Evolutionary conservation across 148 eudicot species (phyloP), one percentile per base, ranked within the genome.

Genomic region (Polygonum maritimum): DNA sequence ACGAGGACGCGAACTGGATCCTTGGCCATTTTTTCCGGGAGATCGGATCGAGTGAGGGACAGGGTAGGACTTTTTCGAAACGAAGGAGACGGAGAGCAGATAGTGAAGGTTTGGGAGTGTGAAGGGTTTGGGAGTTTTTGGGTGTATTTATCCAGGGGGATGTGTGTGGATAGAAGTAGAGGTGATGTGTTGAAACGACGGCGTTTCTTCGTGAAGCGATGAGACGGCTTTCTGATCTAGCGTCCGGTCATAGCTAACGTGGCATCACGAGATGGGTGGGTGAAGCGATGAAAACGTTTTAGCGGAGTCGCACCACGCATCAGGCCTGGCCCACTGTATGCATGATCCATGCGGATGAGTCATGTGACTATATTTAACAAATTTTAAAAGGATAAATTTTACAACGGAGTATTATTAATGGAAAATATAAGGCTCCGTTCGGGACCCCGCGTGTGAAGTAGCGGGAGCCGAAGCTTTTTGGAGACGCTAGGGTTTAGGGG

Each of bases 1-100:
- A 90, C 94, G 11, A 90, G 94, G 21, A 90, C 90, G 70, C 94
- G 84, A 69, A 87, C 81, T 74, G 94, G 90, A 69, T 90, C 87
- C 63, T 76, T 83, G 47, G 86, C 90, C 94, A 90, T 90, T 51
- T 22, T n/a, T 47, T 40, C 67, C 38, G 47, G 74, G 11, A 75
- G 67, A 54, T 67, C 55, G 51, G 80, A 62, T n/a, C 69, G 33
- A 74, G 71, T 15, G 49, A 57, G 31, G 22, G 48, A 7, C 9
- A 63, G n/a, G 70, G 31, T 47, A 26, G 45, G 31, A 51, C 31
- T 26, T 26, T 26, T 3, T 71, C 48, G 55, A 52, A 44, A 33
- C 47, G 47, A n/a, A 51, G 77, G 63, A 7, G 10, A 21, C 14
- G 9, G 35, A 22, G 31, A 44, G 47, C 3, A 57, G 63, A 57